Evolutionary conservation across 1,284 basidiomycete species (phyloP).

Genomic region (Ustanciosporium gigantosporum): DNA sequence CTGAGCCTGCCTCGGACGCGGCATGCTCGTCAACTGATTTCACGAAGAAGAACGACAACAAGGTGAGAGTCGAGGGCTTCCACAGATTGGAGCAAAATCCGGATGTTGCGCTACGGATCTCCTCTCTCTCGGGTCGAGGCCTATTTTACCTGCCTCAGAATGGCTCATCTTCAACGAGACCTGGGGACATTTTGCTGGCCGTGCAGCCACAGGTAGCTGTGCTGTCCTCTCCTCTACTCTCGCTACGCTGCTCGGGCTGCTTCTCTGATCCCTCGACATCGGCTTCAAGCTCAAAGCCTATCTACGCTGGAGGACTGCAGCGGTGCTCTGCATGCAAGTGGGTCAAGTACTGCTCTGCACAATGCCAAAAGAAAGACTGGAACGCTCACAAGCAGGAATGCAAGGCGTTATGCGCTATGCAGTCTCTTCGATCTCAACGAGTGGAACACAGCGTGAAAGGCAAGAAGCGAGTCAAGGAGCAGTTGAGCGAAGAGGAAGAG

Average conservation of each 20-base stretch:
- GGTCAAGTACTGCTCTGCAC: conserved; percentile 27
- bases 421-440: conserved; percentile 9
- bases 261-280: conserved; percentile 3
- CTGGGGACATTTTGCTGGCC: conserved; percentile 26
- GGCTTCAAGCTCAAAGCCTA: background rate
- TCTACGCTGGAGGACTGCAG: conserved; percentile 7
- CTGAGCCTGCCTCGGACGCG: too few species aligned
- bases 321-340: conserved; percentile 41
- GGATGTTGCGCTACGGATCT: background rate
- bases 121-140: background rate
- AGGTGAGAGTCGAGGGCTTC: too few species aligned
- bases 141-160: background rate
- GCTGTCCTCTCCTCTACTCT: conserved; percentile 23
- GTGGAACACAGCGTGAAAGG: too few species aligned
- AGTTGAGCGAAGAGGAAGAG: too few species aligned
- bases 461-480: too few species aligned
- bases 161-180: background rate
- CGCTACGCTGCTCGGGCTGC: conserved; percentile 30
- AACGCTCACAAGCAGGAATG: conserved; percentile 34
- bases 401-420: conserved; percentile 33
- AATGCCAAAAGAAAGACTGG: conserved; percentile 38
- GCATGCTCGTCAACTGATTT: too few species aligned
- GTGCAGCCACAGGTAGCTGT: conserved; percentile 23
- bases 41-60: too few species aligned
- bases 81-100: too few species aligned